These are phyloP conservation scores for Microdochium bolleyi DNA, from an alignment of 2,329 filamentous ascomycete genomes.

Conservation along the genomic window DNA sequence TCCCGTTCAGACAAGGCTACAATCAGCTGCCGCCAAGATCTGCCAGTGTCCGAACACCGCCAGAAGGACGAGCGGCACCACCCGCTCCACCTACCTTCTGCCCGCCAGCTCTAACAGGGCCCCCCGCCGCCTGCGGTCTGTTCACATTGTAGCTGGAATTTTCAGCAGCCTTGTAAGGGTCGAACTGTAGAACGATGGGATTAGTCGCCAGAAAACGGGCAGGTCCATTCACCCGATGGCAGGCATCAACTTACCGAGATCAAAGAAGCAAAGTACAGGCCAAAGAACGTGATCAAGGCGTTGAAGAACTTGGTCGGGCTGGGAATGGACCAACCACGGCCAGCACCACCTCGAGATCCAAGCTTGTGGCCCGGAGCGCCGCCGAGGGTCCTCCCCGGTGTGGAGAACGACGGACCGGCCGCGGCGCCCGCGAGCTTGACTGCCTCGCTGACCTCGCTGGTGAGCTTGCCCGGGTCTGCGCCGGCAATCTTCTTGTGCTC, in stretches of 20 bases:
- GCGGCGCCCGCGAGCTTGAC: constrained; percentile 42
- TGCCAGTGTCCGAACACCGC: constrained; percentile 38
- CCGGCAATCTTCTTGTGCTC: constrained; percentile 72
- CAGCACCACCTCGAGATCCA: constrained; percentile 7
- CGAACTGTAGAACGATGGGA: too few species aligned
- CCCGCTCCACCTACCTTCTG: constrained; percentile 16
- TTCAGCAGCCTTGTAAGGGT: constrained; percentile 54
- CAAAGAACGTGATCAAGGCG: constrained; percentile 45
- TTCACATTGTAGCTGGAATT: constrained; percentile 50
- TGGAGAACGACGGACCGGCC: constrained; percentile 41
- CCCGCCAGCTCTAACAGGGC: constrained; percentile 10
- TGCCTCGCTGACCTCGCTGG: constrained; percentile 66
- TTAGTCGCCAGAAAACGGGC: too few species aligned
- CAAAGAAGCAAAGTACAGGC: constrained; percentile 54
- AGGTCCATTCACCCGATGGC: too few species aligned
- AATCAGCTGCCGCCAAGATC: constrained; percentile 33
- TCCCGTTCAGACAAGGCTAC: background rate
- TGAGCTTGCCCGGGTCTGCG: constrained; percentile 70
- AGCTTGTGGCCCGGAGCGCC: constrained; percentile 18
- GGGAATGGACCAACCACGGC: constrained; percentile 13
- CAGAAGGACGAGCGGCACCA: constrained; percentile 12
- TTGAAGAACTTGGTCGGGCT: constrained; percentile 38
- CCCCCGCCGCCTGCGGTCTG: constrained; percentile 22
- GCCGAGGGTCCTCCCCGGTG: constrained; percentile 50
- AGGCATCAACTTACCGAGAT: constrained; percentile 50